Evolutionary conservation across 2,329 filamentous ascomycete species (phyloP), one percentile per base, ranked within the genome.

Genomic region (Dothistroma pini): DNA sequence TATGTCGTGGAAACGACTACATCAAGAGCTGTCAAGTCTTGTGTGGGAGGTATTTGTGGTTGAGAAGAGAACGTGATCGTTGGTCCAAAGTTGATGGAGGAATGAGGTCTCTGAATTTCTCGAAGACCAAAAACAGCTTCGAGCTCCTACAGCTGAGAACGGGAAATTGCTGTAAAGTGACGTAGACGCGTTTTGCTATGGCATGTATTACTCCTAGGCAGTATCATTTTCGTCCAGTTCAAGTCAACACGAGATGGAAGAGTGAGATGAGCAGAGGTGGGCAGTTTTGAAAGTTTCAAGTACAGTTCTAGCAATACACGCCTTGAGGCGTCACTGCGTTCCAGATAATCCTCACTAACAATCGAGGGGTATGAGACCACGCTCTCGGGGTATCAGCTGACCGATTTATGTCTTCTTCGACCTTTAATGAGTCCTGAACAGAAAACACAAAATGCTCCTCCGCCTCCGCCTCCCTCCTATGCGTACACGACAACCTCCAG

Each of bases 351-450:
- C 44, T 56, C 50, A 49, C 49, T 52, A 60, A 58, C 61, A 58
- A 41, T 63, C 50, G 61, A 61, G 58, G 38, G 31, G 54, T 57
- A 35, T 22, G 11, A 38, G 51, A 48, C 35, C 34, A 56, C 60
- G 48, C 65, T 63, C 63, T 59, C 53, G 53, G 63, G 65, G 65
- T 67, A 67, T 67, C 65, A 63, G 61, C 64, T 63, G 58, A 63
- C 58, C 58, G 54, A 58, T 58, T 29, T 57, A 62, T 55, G 22
- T 53, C 22, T 52, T 54, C 34, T 54, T 57, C 56, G 57, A 60
- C 59, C 48, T 55, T 57, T 62, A 56, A 53, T 53, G 61, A 60
- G 58, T 58, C 51, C 50, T 53, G 59, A 63, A 59, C 62, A 57
- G 57, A 61, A 58, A 62, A 59, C 56, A 56, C 59, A 58, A 49